Conservation (phyloP, 176 grass and related monocot species). For the Chloris gayana region DNA sequence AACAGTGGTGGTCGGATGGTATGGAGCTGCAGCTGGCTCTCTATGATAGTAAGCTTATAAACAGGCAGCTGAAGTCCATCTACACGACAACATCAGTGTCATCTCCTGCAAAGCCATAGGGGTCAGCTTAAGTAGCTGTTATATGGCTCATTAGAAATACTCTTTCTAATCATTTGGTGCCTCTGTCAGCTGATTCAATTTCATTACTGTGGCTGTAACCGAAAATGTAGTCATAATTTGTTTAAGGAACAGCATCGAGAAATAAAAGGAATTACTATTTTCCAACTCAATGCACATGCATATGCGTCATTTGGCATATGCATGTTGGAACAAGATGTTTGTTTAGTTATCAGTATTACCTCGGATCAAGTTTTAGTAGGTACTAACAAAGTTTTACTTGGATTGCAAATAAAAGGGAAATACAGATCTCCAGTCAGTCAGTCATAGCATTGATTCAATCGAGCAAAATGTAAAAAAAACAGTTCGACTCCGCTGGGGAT, state of each 20-base stretch:
- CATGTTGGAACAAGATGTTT: neutral
- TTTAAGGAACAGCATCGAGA: slow-evolving; percentile 25
- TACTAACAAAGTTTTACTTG: neutral
- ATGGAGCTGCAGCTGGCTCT: slow-evolving; percentile 70
- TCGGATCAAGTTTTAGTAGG: neutral
- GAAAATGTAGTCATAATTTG: slow-evolving; percentile 8
- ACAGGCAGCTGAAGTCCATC: slow-evolving; percentile 79
- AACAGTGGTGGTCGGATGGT: slow-evolving; percentile 97
- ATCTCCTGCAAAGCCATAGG: slow-evolving; percentile 44
- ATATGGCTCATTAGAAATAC: neutral
- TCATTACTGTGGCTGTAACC: neutral
- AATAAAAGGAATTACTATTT: slow-evolving; percentile 19
- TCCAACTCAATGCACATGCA: neutral
- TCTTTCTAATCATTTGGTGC: slow-evolving; percentile 46
- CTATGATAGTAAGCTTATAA: slow-evolving; percentile 84
- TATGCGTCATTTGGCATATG: neutral
- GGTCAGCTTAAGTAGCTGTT: slow-evolving; percentile 11
- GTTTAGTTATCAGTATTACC: neutral
- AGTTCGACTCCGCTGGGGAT: slow-evolving; percentile 66
- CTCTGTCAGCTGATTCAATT: slow-evolving; percentile 28
- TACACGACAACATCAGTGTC: slow-evolving; percentile 44
- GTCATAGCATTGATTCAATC: too few relatives aligned
- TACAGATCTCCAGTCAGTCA: too few relatives aligned
- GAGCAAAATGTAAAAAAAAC: too few relatives aligned
- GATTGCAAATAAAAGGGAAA: too few relatives aligned